phyloP scores from a whole-genome alignment of 208 protist species.

The Leishmania braziliensis region DNA sequence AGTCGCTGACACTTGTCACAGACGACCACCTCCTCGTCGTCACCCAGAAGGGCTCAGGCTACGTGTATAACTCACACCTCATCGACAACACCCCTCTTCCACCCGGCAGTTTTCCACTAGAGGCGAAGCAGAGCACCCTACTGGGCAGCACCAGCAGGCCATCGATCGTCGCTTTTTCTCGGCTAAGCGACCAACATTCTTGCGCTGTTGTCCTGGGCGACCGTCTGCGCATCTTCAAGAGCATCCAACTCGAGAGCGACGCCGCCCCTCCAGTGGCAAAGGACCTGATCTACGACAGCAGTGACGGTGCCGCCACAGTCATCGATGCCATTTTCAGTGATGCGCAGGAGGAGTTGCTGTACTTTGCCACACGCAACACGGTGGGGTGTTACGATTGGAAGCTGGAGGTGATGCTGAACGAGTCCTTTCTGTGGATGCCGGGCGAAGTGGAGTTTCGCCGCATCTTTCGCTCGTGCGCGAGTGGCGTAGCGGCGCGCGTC shows the following conservation, averaged over 20 bases:
- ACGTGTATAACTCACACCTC: conserved; percentile 74
- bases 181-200: conserved; percentile 41
- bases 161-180: conserved; percentile 40
- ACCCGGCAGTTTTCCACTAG: conserved; percentile 32
- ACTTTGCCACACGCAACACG: conserved; percentile 68
- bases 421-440: conserved; percentile 70
- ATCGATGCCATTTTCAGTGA: conserved; percentile 86
- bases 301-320: conserved; percentile 61
- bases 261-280: conserved; percentile 31
- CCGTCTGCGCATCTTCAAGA: conserved; percentile 57
- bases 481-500: not conserved
- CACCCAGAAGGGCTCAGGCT: conserved; percentile 48
- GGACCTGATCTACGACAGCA: conserved; percentile 75
- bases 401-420: conserved; percentile 66
- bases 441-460: conserved; percentile 73
- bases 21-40: conserved; percentile 68
- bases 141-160: conserved; percentile 14
- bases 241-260: conserved; percentile 32
- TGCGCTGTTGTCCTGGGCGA: conserved; percentile 69
- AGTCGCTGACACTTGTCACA: conserved; percentile 43
- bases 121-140: conserved; percentile 18
- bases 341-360: conserved; percentile 69
- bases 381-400: conserved; percentile 86
- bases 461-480: conserved; percentile 66
- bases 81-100: conserved; percentile 40